These are phyloP conservation scores for Neckera pumila DNA, from an alignment of 225 moss, liverwort and hornwort genomes.

Conservation along the genomic window DNA sequence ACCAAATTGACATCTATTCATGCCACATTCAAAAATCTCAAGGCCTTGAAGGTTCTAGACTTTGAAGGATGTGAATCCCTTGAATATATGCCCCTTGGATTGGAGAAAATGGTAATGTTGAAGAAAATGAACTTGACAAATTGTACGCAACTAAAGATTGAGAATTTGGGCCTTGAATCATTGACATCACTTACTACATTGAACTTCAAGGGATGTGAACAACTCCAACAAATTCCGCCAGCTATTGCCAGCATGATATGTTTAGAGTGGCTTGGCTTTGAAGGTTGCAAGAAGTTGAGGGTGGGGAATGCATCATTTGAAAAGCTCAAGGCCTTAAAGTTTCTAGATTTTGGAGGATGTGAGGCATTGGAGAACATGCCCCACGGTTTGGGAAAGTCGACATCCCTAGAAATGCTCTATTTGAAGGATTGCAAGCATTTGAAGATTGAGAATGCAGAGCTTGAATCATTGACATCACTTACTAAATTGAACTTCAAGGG, in stretches of 20 bases:
- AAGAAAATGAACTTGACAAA: accelerated
- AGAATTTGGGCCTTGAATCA: accelerated
- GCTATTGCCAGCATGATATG: accelerated
- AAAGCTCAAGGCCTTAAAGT: too few relatives aligned
- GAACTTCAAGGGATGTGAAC: not conserved
- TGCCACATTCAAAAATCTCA: not conserved
- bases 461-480: too few relatives aligned
- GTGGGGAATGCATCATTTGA: too few relatives aligned
- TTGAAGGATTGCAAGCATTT: too few relatives aligned
- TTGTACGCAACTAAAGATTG: accelerated
- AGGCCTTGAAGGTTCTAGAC: not conserved
- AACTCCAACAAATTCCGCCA: accelerated
- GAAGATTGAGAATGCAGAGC: too few relatives aligned
- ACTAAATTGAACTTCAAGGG: too few relatives aligned
- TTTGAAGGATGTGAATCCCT: not conserved
- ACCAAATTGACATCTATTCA: not conserved
- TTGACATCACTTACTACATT: not conserved
- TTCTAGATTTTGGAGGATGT: too few relatives aligned
- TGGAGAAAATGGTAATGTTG: not conserved
- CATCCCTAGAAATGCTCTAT: too few relatives aligned
- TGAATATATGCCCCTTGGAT: accelerated
- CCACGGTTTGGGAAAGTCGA: too few relatives aligned
- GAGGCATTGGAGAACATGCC: too few relatives aligned
- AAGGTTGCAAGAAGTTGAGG: too few relatives aligned
- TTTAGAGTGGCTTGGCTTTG: too few relatives aligned